Percentiles rank a stretch among this genome's conserved stretches.
Evolutionary conservation across 177 flowering plant genomes (phyloP).

Genomic region (Vitis hybrid): DNA sequence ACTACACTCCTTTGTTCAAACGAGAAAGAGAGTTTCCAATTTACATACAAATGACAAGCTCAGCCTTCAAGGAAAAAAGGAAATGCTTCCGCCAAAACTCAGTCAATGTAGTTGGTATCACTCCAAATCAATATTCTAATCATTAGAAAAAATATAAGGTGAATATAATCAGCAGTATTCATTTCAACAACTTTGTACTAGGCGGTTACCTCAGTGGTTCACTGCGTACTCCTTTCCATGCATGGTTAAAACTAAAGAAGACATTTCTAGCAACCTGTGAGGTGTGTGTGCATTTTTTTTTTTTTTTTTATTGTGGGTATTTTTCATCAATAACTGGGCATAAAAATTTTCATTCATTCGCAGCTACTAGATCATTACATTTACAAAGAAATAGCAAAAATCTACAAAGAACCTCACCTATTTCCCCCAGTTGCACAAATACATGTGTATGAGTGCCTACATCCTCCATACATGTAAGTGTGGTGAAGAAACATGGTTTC

Average conservation of each 20-base stretch:
- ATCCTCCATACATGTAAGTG: conserved; percentile 91
- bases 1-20: not conserved
- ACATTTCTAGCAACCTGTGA: not conserved
- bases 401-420: conserved; percentile 43
- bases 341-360: not conserved
- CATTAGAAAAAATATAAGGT: no score
- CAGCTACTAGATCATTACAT: conserved; percentile 1
- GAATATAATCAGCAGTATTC: no score
- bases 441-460: conserved; percentile 94
- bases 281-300: no score
- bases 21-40: not conserved
- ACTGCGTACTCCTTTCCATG: no score
- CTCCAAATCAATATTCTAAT: no score
- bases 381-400: not conserved
- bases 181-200: no score
- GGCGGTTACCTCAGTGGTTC: no score
- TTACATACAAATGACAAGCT: conserved; percentile 1
- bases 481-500: conserved; percentile 94
- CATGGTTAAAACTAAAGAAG: no score
- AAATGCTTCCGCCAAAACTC: not conserved
- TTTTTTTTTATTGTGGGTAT: not conserved
- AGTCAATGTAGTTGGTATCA: no score
- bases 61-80: not conserved
- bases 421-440: conserved; percentile 94
- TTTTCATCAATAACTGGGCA: not conserved